Percentiles rank a stretch among this genome's conserved stretches.
These are phyloP conservation scores for Cornus florida DNA, from an alignment of 148 eudicot genomes.

Conservation along the genomic window DNA sequence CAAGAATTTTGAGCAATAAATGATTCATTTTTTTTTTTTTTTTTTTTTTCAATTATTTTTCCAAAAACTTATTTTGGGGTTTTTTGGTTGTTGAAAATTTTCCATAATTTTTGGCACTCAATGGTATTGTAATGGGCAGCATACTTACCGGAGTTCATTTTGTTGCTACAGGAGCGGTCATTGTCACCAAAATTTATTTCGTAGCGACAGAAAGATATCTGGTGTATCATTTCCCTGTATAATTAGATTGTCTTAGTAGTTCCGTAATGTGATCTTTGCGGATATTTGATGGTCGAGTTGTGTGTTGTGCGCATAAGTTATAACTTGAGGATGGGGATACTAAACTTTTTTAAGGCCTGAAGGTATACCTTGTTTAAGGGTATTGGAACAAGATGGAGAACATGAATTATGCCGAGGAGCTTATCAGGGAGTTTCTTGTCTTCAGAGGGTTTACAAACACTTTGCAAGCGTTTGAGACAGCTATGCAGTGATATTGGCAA, in stretches of 20 bases:
- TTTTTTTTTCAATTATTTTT: too few relatives aligned
- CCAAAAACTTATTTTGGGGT: too few relatives aligned
- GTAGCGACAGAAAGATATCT: not conserved
- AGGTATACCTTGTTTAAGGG: conserved; percentile 11
- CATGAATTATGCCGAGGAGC: conserved; percentile 87
- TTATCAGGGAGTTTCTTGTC: conserved; percentile 80
- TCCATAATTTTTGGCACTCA: not conserved
- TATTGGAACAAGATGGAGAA: conserved; percentile 62
- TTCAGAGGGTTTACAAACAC: conserved; percentile 91
- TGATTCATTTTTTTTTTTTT: too few relatives aligned
- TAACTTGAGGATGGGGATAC: not conserved
- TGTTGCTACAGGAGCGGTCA: not conserved
- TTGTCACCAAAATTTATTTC: too few relatives aligned
- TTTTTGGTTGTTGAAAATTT: too few relatives aligned
- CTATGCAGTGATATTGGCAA: conserved; percentile 76
- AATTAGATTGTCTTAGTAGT: not conserved
- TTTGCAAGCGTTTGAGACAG: conserved; percentile 69
- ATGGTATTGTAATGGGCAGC: not conserved
- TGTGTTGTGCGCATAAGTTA: not conserved
- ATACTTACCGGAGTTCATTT: not conserved
- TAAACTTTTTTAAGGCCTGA: not conserved
- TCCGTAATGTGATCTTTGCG: not conserved
- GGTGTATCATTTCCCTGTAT: not conserved
- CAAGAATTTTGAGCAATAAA: too few relatives aligned
- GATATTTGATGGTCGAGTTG: conserved; percentile 2